Base-by-base conservation (phyloP, 1,284 basidiomycete species). In the Cutaneotrichosporon cavernicola region DNA sequence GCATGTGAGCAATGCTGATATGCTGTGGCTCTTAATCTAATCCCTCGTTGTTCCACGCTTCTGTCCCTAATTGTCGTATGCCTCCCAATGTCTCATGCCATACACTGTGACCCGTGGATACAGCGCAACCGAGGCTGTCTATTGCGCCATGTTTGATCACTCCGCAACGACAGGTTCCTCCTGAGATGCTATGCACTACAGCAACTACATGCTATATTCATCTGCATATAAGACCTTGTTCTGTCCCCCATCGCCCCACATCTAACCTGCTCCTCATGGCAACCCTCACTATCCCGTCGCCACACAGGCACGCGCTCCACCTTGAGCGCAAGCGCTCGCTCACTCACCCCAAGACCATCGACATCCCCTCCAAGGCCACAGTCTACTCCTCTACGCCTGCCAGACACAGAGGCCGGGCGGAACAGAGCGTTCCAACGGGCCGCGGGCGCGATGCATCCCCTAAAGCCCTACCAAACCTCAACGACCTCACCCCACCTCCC, bases 401-500 rank as follows among this genome's bases (percentile, higher is more conserved):
- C 38, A 38, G 31, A 38, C 40, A 58, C 31, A 16, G 43, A 5
- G 43, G 40, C 8, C 43, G 56, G 22, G 34, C 21, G 21, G 50
- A 50, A 18, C 10, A 16, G 11, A 21, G 32, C 1, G 31, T 34
- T 2, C 51, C 53, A 8, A 55, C 49, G 1, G 26, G 56, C 6
- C 64, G 67, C 18, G 69, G 69, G 2, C 69, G 69, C 55, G 66
- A 68, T 62, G 18, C 56, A 13, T 67, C 66, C 7, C 68, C 65
- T 50, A 65, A 66, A 51, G 32, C 53, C 9, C 62, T 71, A 31
- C 60, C 58, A 18, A 55, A 69, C 60, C 62, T 67, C 31, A 60
- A 64, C 58, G 65, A 63, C 62, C 22, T 9, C 18, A 52, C 53
- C 21, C 57, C 64, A 14, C 63, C 61, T 1, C 68, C 65, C 4